Percentiles rank a stretch among this genome's conserved stretches.
phyloP scores from a whole-genome alignment of 2,329 filamentous ascomycete species.

The Emmonsiellopsis sp. region DNA sequence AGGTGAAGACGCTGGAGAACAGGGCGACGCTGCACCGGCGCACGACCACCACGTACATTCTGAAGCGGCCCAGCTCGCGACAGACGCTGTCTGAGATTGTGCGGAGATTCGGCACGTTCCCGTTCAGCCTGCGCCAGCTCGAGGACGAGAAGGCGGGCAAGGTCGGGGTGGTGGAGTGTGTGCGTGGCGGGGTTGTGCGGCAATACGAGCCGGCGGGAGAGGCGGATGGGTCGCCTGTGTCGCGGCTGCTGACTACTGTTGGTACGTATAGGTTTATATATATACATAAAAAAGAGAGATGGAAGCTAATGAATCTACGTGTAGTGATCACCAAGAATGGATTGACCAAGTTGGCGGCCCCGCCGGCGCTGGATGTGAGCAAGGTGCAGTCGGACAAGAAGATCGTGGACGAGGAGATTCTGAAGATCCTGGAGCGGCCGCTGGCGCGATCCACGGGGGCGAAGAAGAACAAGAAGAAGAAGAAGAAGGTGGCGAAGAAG shows the following conservation, averaged over 20 bases:
- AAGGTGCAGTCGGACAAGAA: slow-evolving; percentile 95
- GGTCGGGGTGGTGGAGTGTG: slow-evolving; percentile 94
- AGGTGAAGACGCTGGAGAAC: slow-evolving; percentile 86
- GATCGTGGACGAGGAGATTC: slow-evolving; percentile 89
- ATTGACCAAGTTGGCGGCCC: slow-evolving; percentile 71
- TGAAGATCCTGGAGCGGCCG: slow-evolving; percentile 88
- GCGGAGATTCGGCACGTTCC: slow-evolving; percentile 96
- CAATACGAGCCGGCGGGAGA: slow-evolving; percentile 96
- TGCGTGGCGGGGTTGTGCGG: slow-evolving; percentile 82
- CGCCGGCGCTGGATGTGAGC: slow-evolving; percentile 64
- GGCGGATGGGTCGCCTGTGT: slow-evolving; percentile 78
- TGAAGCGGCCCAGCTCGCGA: slow-evolving; percentile 90
- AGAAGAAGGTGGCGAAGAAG: slow-evolving; percentile 57
- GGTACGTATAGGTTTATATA: slow-evolving; percentile 52
- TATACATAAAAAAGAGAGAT: no score
- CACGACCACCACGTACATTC: slow-evolving; percentile 79
- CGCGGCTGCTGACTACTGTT: slow-evolving; percentile 79
- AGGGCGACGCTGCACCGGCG: slow-evolving; percentile 87
- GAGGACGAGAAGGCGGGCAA: slow-evolving; percentile 93
- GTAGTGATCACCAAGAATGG: slow-evolving; percentile 96
- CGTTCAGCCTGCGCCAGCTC: slow-evolving; percentile 93
- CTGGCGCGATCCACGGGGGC: slow-evolving; percentile 53
- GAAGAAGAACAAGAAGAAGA: slow-evolving; percentile 87
- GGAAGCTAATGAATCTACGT: not conserved
- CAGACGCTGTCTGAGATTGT: slow-evolving; percentile 89